These are phyloP conservation scores for Hygrophorus russula DNA, from an alignment of 768 basidiomycete genomes.

Conservation along the genomic window DNA sequence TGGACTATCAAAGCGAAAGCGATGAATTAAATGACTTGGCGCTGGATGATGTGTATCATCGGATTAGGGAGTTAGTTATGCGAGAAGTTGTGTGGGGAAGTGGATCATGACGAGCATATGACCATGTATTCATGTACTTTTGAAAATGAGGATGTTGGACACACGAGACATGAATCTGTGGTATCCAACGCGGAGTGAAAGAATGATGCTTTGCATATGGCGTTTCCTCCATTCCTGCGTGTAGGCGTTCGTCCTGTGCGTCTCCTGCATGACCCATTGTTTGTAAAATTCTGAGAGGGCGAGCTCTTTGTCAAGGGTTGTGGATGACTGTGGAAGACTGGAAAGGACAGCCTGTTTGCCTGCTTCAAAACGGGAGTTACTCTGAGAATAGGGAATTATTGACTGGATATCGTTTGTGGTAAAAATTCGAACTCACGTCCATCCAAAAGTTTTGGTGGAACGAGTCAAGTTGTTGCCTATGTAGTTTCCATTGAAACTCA, in stretches of 20 bases:
- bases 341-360: slow-evolving; percentile 50
- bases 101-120: slow-evolving; percentile 5
- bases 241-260: slow-evolving; percentile 43
- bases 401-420: not conserved
- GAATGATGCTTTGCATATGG: slow-evolving; percentile 42
- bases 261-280: slow-evolving; percentile 67
- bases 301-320: slow-evolving; percentile 47
- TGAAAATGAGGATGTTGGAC: slow-evolving; percentile 13
- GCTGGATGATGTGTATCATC: slow-evolving; percentile 49
- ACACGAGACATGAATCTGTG: slow-evolving; percentile 28
- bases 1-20: slow-evolving; percentile 55
- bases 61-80: slow-evolving; percentile 51
- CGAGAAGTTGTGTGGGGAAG: slow-evolving; percentile 31
- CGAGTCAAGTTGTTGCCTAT: slow-evolving; percentile 60
- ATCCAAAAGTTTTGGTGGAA: slow-evolving; percentile 76
- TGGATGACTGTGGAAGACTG: slow-evolving; percentile 39
- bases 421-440: slow-evolving; percentile 41
- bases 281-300: slow-evolving; percentile 65
- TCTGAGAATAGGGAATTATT: slow-evolving; percentile 31
- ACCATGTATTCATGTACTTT: slow-evolving; percentile 11
- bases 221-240: slow-evolving; percentile 56
- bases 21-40: slow-evolving; percentile 45
- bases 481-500: slow-evolving; percentile 61
- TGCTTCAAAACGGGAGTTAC: slow-evolving; percentile 69
- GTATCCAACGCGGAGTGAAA: slow-evolving; percentile 47